phyloP scores from a whole-genome alignment of 306 rosid species.

The Benincasa hispida region DNA sequence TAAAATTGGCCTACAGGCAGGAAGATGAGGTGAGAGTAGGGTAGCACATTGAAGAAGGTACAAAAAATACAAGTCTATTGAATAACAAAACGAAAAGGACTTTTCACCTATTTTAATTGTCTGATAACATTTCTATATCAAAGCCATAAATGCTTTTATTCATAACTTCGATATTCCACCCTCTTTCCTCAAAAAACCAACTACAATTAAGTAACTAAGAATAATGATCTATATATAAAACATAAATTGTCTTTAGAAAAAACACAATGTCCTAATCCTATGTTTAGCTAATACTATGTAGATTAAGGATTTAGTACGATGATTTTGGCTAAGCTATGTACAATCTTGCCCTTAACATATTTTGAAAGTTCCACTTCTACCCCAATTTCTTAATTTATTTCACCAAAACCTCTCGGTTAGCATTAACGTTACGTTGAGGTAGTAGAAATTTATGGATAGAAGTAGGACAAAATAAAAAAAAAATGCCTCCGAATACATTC shows the following conservation, averaged over 20 bases:
- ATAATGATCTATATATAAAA: not conserved
- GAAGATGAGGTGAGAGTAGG: not conserved
- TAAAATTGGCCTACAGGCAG: not conserved
- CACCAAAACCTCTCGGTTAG: too few species aligned
- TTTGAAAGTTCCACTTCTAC: not conserved
- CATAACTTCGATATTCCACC: not conserved
- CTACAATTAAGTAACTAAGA: not conserved
- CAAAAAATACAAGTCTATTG: not conserved
- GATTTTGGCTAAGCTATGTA: not conserved
- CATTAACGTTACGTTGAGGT: too few species aligned
- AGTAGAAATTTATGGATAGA: too few species aligned
- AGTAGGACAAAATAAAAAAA: too few species aligned
- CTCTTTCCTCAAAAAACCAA: not conserved
- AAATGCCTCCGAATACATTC: too few species aligned
- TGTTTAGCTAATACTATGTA: not conserved
- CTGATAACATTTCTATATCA: constrained; percentile 41
- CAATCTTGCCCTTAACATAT: not conserved
- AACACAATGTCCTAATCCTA: not conserved
- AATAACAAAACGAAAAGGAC: constrained; percentile 69
- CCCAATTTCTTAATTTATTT: not conserved
- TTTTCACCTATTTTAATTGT: constrained; percentile 37
- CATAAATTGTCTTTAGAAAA: not conserved
- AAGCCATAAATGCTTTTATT: constrained; percentile 36
- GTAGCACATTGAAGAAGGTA: not conserved
- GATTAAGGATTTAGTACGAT: not conserved